Evolutionary conservation across 176 grass and related monocot genomes (phyloP), one percentile per base, ranked within the genome.

Genomic region (Oryza rufipogon): DNA sequence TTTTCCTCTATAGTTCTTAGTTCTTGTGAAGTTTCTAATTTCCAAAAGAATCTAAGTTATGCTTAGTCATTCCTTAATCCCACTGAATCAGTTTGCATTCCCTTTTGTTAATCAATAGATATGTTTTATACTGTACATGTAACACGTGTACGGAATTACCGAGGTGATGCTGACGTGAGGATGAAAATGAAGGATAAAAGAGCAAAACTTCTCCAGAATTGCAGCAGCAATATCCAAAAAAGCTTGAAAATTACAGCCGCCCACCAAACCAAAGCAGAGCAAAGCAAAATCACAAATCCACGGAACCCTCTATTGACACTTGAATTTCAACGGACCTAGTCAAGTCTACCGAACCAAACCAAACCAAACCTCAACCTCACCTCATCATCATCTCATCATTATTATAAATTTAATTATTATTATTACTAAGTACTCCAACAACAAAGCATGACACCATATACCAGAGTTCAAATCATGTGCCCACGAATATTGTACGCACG

Each of bases 301-400:
- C 14, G 54, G 19, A 58, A 56, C 5, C 15, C 52, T 63, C 60
- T 74, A 69, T 83, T 90, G 84, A 86, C 84, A 83, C 84, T 87
- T 75, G 84, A 90, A 87, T 74, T 80, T 90, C 75, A 70, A 87
- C 39, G 64, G 89, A 87, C 88, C 80, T 41, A 70, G 88, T 87
- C 88, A 83, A 75, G 84, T 70, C 88, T 60, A 90, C 47, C 77
- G 23, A 67, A 84, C 69, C 88, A 56, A 82, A 54, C 51, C 38
- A 39, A 39, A 39, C 38, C 54, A n/a, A 56, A 46, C 58, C 10
- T n/a, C 19, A 20, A 54, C 49, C 48, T 71, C 74, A 6, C 17
- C 20, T 80, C 42, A 79, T 82, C 73, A 68, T 68, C 33, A 58
- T n/a, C 22, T 64, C 88, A 83, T 82, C 78, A 23, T 83, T 39